Evolutionary conservation across 163 green algal genomes (phyloP), one percentile per base, ranked within the genome.

Genomic region (Coccomyxa subellipsoidea): DNA sequence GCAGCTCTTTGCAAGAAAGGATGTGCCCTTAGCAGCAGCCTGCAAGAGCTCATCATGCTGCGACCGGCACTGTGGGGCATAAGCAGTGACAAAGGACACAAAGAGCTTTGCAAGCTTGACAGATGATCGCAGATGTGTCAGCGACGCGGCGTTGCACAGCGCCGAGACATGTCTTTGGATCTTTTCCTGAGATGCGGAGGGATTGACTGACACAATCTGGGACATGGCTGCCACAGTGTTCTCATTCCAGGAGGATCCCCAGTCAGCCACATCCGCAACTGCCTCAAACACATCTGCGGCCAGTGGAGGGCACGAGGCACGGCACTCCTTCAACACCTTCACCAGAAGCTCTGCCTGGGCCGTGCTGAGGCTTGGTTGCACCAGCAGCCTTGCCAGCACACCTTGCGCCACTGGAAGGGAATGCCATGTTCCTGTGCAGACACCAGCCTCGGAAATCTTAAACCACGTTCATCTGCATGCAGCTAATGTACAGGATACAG

Each of bases 1-100:
- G 66, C 66, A 73, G 66, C 29, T 73, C 66, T 73, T 73, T 32
- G 66, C 27, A 34, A 73, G 66, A 6, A 73, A 73, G n/a, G 66
- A 73, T 36, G 66, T 73, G 29, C 66, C 66, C 29, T 4, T 36
- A 18, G 6, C n/a, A 36, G 66, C 66, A 73, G 66, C 66, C 27
- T 73, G 66, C 66, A 73, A 18, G n/a, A 73, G 66, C 7, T 73
- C 27, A 36, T 34, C n/a, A 8, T 73, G n/a, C 29, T 36, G 66
- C 8, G 7, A 23, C 66, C n/a, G 3, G 8, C 66, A 73, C 4
- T 73, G 29, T n/a, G 18, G 8, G 7, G 66, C 29, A 34, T 73
- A 73, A 36, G 66, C n/a, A 34, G 66, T 6, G 1, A 73, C 66
- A n/a, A 73, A 73, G 21, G 66, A 73, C 66, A 73, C 32, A 8